Evolutionary conservation across 2,329 filamentous ascomycete species (phyloP).

Genomic region (Cladobotryum protrusum): DNA sequence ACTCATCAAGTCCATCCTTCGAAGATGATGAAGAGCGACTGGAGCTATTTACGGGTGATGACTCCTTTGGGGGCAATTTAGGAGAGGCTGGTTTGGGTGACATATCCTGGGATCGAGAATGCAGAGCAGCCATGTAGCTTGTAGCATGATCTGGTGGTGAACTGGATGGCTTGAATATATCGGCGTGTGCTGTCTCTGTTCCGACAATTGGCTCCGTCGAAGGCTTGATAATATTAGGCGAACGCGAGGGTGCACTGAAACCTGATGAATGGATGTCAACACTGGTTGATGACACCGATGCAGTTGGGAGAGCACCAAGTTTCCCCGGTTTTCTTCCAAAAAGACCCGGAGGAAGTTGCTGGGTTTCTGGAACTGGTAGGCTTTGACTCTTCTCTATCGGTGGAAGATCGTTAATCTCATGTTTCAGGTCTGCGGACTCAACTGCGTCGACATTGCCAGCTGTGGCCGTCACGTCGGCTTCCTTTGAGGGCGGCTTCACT

Average conservation of each 20-base stretch:
- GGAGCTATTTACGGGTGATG: conserved; percentile 19
- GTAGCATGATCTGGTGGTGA: conserved; percentile 55
- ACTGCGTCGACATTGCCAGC: conserved; percentile 43
- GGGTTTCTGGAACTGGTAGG: conserved; percentile 37
- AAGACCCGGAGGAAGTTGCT: conserved; percentile 32
- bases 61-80: conserved; percentile 29
- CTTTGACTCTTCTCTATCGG: conserved; percentile 52
- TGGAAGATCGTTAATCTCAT: conserved; percentile 35
- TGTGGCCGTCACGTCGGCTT: conserved; percentile 23
- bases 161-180: conserved; percentile 52
- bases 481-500: conserved; percentile 24
- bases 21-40: conserved; percentile 42
- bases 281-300: conserved; percentile 41
- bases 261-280: conserved; percentile 40
- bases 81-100: conserved; percentile 42
- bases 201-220: conserved; percentile 60
- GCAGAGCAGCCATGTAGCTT: conserved; percentile 61
- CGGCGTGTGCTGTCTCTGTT: conserved; percentile 60
- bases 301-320: conserved; percentile 22
- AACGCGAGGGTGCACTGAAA: conserved; percentile 25
- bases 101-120: conserved; percentile 52
- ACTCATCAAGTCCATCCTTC: conserved; percentile 36
- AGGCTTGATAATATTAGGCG: conserved; percentile 33
- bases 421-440: conserved; percentile 37
- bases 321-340: conserved; percentile 46